Evolutionary conservation across 768 basidiomycete species (phyloP).

Genomic region (Pleurotus djamor): DNA sequence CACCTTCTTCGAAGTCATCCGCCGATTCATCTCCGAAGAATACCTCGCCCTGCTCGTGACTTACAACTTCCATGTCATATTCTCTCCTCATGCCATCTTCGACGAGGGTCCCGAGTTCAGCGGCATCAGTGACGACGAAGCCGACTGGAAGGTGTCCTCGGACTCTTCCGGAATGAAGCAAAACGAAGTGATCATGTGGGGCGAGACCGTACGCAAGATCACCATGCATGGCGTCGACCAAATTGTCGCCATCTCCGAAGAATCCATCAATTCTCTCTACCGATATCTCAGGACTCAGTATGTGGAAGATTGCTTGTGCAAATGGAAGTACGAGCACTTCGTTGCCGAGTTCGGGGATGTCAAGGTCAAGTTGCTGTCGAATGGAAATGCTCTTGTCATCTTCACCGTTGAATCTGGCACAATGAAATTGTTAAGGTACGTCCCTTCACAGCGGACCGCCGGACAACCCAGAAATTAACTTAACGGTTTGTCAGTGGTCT

Average conservation of each 20-base stretch:
- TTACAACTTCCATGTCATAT: conserved; percentile 5
- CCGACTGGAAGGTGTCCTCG: not conserved
- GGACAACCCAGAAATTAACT: not conserved
- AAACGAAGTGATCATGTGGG: conserved; percentile 3
- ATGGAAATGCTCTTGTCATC: conserved; percentile 7
- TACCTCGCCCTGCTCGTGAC: not conserved
- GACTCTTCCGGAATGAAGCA: not conserved
- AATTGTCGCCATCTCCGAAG: conserved; percentile 9
- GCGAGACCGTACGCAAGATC: conserved; percentile 7
- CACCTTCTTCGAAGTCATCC: not conserved
- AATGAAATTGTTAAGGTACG: not conserved
- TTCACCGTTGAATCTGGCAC: conserved; percentile 8
- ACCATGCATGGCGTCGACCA: conserved; percentile 6
- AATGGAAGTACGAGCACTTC: conserved; percentile 3
- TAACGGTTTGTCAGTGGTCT: not conserved
- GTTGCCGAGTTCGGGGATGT: not conserved
- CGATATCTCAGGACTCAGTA: not conserved
- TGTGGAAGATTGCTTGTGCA: not conserved
- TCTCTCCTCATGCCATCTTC: not conserved
- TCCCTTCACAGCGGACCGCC: not conserved
- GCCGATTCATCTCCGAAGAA: not conserved
- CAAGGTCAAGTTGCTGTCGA: conserved; percentile 9
- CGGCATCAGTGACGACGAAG: conserved; percentile 3
- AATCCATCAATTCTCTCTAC: conserved; percentile 9
- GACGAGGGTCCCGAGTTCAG: conserved; percentile 1